Evolutionary conservation across 371 early-diverging fungal genomes (phyloP), one percentile per base, ranked within the genome.

Genomic region (Entomophthora muscae): DNA sequence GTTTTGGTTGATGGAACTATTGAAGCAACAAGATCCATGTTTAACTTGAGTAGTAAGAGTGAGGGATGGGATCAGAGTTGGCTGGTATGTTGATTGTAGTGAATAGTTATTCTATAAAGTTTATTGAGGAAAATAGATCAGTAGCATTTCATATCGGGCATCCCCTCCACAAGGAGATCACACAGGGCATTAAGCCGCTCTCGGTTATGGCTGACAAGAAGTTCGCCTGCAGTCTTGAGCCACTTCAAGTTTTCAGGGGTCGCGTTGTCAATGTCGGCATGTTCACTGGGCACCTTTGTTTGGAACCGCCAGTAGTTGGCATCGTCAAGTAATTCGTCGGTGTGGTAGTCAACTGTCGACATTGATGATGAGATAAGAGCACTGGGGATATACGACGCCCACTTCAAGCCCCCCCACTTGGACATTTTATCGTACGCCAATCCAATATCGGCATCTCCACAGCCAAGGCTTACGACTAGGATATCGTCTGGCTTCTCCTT

Each of bases 361-460:
- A 59, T 59, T 22, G 28, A 28, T 1, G 33, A n/a, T 23, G 13
- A 23, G 17, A 59, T 59, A 10, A 59, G 24, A 3, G 60, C 3
- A 13, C 22, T n/a, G 23, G 32, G 31, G 33, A 59, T 33, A 24
- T 28, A 59, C 5, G 60, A 13, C 3, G 33, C 31, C 60, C 60
- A 59, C 24, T 22, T 59, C 1, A 59, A 17, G 2, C 22, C 60
- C 3, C 60, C 60, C 60, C 60, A 59, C 5, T 22, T 30, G 24
- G 22, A n/a, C 2, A 27, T 10, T 33, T 2, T 22, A 21, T 31
- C 42, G 23, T 23, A 31, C n/a, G 10, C 26, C 5, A 32, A n/a
- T 13, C 32, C 33, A 22, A 59, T 59, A 32, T 59, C 60, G 23
- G 23, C 60, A 32, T 59, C 29, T 33, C 60, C 60, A 32, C 60